These are phyloP conservation scores for Cucurbita ficifolia DNA, from an alignment of 306 rosid species.

Conservation along the genomic window DNA sequence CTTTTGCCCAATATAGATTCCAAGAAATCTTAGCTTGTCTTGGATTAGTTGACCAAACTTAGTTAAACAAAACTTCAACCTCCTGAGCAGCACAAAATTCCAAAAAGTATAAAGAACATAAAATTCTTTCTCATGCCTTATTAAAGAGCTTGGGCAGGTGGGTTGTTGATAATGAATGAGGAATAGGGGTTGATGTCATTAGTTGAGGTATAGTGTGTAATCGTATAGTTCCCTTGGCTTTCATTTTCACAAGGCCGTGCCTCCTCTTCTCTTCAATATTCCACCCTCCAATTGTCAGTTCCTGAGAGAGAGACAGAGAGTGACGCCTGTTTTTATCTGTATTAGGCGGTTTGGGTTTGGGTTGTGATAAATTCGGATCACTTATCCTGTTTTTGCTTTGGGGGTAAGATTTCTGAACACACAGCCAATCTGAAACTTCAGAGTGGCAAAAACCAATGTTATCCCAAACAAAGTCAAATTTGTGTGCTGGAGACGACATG, in stretches of 20 bases:
- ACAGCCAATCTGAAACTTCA: background rate
- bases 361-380: background rate
- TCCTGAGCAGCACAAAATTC: background rate
- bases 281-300: background rate
- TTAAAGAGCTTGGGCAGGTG: background rate
- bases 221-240: background rate
- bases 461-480: background rate
- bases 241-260: slow-evolving; percentile 4
- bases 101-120: background rate
- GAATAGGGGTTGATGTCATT: background rate
- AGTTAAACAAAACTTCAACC: background rate
- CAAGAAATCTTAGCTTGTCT: background rate
- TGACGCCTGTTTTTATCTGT: background rate
- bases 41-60: background rate
- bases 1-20: background rate
- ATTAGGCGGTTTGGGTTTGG: background rate
- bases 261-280: background rate
- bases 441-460: background rate
- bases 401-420: background rate
- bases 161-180: background rate
- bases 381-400: background rate
- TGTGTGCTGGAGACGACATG: background rate
- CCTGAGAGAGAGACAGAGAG: background rate
- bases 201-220: background rate
- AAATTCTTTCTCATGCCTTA: background rate